Base-by-base conservation (phyloP, 2,329 filamentous ascomycete genomes). In the Fusarium subglutinans region DNA sequence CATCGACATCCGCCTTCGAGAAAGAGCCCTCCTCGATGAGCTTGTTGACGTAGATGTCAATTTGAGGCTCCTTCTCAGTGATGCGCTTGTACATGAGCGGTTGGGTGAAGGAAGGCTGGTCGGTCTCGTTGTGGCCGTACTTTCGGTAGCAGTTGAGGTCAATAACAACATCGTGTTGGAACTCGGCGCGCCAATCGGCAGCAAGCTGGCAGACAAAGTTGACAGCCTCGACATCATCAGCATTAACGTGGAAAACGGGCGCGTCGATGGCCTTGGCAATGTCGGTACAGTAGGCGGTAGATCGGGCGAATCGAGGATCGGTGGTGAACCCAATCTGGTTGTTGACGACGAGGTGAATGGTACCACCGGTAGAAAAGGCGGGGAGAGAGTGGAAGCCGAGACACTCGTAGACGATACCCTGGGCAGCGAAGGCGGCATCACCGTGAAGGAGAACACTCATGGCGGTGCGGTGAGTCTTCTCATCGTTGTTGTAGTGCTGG, bases 281-380 rank as follows among this genome's bases (percentile, higher is more conserved):
- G 83, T 99, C 96, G 48, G 96, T 98, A 87, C 96, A 99, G 90
- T 99, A 99, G 50, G 96, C 94, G 56, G 96, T 99, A 26, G 96
- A 99, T 79, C 96, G 95, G 78, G 96, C 93, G 84, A 98, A 99
- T 81, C 96, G 94, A 77, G 96, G 96, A 82, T 99, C 96, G 28
- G 96, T 99, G 61, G 96, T 99, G 89, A 99, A 99, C 84, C 96
- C 96, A 83, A 99, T 99, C 89, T 99, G 96, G 90, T 99, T 99
- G 91, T 99, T 99, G 78, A 98, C 96, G 68, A 99, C 92, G 76
- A 99, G 89, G 85, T 99, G 96, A 79, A 99, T 94, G 66, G 96
- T 99, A 81, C 96, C 96, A 79, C 96, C 96, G 61, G 96, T 98
- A 55, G 97, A 98, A 87, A 98, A 99, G 77, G 93, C 94, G 37